These are phyloP conservation scores for Paramyrothecium sp. DNA, from an alignment of 2,329 filamentous ascomycete species.

Conservation along the genomic window DNA sequence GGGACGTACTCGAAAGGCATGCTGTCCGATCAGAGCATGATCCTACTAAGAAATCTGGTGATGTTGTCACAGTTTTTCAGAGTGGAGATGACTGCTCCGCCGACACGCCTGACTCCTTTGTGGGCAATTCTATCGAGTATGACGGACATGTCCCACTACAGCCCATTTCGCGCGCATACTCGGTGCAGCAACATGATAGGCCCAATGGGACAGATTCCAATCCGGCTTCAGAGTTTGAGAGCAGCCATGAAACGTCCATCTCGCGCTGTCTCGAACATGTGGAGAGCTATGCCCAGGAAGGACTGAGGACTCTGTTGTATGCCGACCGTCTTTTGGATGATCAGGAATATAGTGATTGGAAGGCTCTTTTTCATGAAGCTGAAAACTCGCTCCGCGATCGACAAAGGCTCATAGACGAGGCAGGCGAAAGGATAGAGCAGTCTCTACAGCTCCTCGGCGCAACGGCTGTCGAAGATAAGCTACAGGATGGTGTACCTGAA, in stretches of 20 bases:
- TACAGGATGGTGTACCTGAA: slow-evolving; percentile 86
- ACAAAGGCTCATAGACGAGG: slow-evolving; percentile 75
- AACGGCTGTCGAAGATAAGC: slow-evolving; percentile 90
- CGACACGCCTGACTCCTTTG: no score
- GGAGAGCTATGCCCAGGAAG: slow-evolving; percentile 84
- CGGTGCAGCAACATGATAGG: no score
- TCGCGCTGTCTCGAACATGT: slow-evolving; percentile 87
- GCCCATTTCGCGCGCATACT: no score
- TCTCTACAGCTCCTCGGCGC: slow-evolving; percentile 80
- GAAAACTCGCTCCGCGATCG: slow-evolving; percentile 80
- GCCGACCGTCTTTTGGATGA: slow-evolving; percentile 77
- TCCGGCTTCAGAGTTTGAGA: no score
- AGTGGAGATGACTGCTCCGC: no score
- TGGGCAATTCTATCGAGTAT: no score
- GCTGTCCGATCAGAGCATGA: no score
- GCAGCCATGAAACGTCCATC: slow-evolving; percentile 62
- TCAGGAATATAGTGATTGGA: slow-evolving; percentile 74
- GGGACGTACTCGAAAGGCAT: no score
- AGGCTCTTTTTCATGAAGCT: slow-evolving; percentile 72
- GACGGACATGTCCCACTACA: no score
- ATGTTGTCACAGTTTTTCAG: no score
- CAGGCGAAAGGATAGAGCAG: slow-evolving; percentile 78
- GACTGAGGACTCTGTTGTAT: slow-evolving; percentile 84
- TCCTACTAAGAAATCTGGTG: no score
- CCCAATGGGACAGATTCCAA: no score